Evolutionary conservation across 495 filamentous ascomycete genomes (phyloP).

Genomic region (Hypoxylon trugodes): DNA sequence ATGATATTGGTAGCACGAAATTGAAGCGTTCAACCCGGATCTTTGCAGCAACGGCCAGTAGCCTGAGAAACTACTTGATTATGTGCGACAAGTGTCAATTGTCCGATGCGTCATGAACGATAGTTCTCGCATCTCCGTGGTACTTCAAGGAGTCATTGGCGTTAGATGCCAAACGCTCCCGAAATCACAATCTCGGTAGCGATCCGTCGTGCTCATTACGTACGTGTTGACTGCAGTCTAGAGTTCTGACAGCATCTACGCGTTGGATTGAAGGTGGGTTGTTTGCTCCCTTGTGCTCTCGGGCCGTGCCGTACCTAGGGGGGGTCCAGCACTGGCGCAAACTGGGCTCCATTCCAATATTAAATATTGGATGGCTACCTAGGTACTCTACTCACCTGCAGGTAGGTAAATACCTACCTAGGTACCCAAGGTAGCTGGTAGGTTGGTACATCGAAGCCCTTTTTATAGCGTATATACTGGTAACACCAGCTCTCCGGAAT

Average conservation of each 20-base stretch:
- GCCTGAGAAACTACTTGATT: neutral
- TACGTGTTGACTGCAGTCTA: neutral
- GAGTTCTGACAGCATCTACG: neutral
- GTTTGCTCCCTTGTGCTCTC: conserved; percentile 32
- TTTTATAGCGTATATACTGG: conserved; percentile 4
- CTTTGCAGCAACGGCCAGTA: conserved; percentile 18
- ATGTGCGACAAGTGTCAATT: conserved; percentile 26
- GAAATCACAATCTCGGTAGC: conserved; percentile 29
- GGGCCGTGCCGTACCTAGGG: conserved; percentile 38
- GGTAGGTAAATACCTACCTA: too few species aligned
- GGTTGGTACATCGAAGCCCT: conserved; percentile 19
- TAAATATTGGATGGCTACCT: too few species aligned
- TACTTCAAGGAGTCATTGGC: neutral
- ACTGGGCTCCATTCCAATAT: neutral
- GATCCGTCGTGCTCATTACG: conserved; percentile 13
- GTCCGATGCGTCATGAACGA: conserved; percentile 11
- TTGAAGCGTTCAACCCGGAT: conserved; percentile 3
- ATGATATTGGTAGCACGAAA: neutral
- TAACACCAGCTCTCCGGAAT: conserved; percentile 20
- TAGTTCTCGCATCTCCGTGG: conserved; percentile 5
- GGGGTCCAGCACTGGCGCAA: conserved; percentile 13
- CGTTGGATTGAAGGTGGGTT: conserved; percentile 4
- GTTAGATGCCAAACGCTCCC: conserved; percentile 18
- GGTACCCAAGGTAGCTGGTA: too few species aligned
- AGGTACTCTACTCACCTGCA: too few species aligned